Base-by-base conservation (phyloP, 257 asterid species). In the Jasminum sambac region DNA sequence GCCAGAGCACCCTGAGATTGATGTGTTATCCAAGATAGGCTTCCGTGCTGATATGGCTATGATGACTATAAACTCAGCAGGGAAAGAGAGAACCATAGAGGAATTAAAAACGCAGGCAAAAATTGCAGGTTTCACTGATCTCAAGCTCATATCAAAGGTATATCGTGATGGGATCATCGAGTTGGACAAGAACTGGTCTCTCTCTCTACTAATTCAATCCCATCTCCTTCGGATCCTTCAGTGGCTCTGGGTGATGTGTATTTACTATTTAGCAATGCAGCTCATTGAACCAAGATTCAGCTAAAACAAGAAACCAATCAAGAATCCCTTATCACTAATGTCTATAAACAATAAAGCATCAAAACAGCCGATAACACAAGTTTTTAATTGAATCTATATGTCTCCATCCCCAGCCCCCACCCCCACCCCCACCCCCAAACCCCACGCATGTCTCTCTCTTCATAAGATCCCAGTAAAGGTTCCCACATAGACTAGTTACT, bases 41-140 rank as follows among this genome's bases (percentile, higher is more conserved):
- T 55, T 72, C 39, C 5, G 39, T 17, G 2, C 11, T 11, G 77
- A 79, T 39, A 42, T 76, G 50, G 14, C 55, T 11, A 76, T 75
- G 78, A 75, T 75, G 75, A 64, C 44, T 12, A 36, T 72, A 61
- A 24, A 67, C 59, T 44, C 48, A 16, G 83, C 80, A 13, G 83
- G 70, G 21, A 79, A 75, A 10, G 80, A 79, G 59, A 75, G 80
- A 63, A 71, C 80, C 1, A 21, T 55, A 11, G 38, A 57, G n/a
- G 70, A 75, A 63, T 34, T 76, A n/a, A 67, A 72, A 52, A 69
- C 50, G 37, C 44, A 75, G 25, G 81, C 76, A 10, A 72, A 58
- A 60, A 46, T 38, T 14, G 70, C 78, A 23, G 80, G 83, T 41
- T 75, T 79, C 46, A 2, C 41, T 36, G n/a, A 52, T 10, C 0